Conservation (phyloP, 768 basidiomycete species). For the Suillus paluster region DNA sequence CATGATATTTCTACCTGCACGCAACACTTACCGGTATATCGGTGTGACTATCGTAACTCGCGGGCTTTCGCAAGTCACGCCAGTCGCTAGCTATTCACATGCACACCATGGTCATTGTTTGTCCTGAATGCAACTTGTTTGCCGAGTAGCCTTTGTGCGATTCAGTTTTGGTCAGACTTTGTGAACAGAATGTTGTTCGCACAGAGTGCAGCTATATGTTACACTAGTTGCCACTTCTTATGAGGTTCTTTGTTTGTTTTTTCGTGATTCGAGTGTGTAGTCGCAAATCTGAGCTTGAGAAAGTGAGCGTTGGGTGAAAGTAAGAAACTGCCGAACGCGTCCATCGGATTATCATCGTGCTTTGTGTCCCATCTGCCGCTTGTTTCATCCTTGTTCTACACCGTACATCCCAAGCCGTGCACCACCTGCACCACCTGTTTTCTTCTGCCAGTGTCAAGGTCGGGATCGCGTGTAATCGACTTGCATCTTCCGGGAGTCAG, state of each 20-base stretch:
- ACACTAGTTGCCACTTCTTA: no score
- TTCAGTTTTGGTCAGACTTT: not conserved
- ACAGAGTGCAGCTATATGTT: no score
- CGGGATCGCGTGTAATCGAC: not conserved
- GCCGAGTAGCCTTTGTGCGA: not conserved
- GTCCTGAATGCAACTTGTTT: no score
- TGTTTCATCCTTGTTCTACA: no score
- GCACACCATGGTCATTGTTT: no score
- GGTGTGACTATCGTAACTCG: not conserved
- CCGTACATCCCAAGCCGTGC: not conserved
- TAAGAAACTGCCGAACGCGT: no score
- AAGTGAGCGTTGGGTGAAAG: no score
- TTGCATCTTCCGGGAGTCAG: not conserved
- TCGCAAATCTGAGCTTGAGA: not conserved
- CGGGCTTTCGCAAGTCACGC: not conserved
- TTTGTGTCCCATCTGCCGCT: not conserved
- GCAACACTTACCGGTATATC: not conserved
- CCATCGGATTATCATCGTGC: not conserved
- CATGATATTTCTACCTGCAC: slow-evolving; percentile 9
- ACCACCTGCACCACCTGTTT: not conserved
- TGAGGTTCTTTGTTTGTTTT: no score
- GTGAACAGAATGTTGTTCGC: slow-evolving; percentile 1
- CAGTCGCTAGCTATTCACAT: not conserved
- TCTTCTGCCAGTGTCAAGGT: not conserved
- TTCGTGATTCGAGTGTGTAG: not conserved